Conservation (phyloP, 116 monocot species). For the Posidonia oceanica region DNA sequence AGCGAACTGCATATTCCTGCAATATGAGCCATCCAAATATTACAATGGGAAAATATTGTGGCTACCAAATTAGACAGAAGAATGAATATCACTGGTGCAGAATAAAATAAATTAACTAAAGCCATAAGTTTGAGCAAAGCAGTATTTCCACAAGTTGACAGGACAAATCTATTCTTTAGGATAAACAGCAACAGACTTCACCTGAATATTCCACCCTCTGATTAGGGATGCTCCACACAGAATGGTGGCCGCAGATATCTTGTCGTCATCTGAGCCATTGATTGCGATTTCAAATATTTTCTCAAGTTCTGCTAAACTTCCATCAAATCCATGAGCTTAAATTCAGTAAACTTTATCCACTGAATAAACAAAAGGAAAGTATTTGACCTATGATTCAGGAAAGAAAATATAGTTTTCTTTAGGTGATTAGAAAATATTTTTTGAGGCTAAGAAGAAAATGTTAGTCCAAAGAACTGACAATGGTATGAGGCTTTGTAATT, state of each 20-base stretch:
- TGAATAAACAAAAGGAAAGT: neutral
- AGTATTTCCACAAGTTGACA: too few relatives aligned
- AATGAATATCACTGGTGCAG: neutral
- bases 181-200: conserved; percentile 7
- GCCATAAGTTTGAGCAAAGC: too few relatives aligned
- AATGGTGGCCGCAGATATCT: conserved; percentile 68
- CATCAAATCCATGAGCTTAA: conserved; percentile 33
- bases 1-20: conserved; percentile 77
- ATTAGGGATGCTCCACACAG: conserved; percentile 88
- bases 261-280: conserved; percentile 75
- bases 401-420: neutral
- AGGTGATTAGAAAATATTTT: neutral
- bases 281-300: conserved; percentile 71
- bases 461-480: too few relatives aligned
- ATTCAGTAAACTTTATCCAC: conserved; percentile 29
- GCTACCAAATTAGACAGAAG: neutral
- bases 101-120: too few relatives aligned
- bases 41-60: neutral
- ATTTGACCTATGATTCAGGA: neutral
- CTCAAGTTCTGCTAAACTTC: conserved; percentile 94
- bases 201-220: conserved; percentile 96
- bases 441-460: too few relatives aligned
- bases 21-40: conserved; percentile 1
- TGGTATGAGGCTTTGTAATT: too few relatives aligned
- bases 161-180: too few relatives aligned